Base-by-base conservation (phyloP, 176 grass and related monocot species). In the Microstegium vimineum region DNA sequence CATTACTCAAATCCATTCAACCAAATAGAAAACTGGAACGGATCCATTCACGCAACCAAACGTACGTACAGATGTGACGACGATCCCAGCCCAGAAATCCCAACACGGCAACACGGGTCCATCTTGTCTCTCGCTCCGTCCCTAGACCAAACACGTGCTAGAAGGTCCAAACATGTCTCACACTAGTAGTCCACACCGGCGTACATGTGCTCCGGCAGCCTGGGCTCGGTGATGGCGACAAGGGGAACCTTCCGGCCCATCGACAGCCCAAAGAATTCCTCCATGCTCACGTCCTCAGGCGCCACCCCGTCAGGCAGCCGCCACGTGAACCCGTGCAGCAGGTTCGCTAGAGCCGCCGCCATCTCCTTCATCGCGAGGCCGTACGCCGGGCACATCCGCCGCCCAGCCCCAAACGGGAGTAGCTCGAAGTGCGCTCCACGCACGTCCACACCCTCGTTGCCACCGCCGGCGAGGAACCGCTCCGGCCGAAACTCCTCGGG, bases 341-440 rank as follows among this genome's bases (percentile, higher is more conserved):
- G 40, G 69, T 82, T 88, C 10, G 85, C 88, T 37, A 93, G 2
- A 4, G 68, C 73, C 72, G 75, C 8, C 22, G 81, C 28, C 8
- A 90, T 33, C 26, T 88, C 73, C 88, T 90, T 90, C 45, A 90
- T 75, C 6, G 76, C 91, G 25, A 90, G 91, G 62, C 22, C 76
- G 35, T 71, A 49, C 15, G 88, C 91, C 14, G 90, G 90, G 49
- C 91, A 93, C 3, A 93, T 85, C 23, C 91, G 81, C 41, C 88
- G 71, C 5, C 91, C 85, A 1, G 88, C 73, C 1, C 88, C 91
- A 67, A 93, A 90, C 2, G 91, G 88, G 60, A 87, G 60, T n/a
- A 93, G 45, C 81, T 93, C 77, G 42, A 79, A 90, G 77, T 87
- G 73, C 23, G 84, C 70, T 2, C 87, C 87, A 18, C 70, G 69